A percentile compares a stretch with the other conserved stretches of the same genome.
Conservation (phyloP, 192 early-diverging fungal genomes). For the Coemansia sp. region DNA sequence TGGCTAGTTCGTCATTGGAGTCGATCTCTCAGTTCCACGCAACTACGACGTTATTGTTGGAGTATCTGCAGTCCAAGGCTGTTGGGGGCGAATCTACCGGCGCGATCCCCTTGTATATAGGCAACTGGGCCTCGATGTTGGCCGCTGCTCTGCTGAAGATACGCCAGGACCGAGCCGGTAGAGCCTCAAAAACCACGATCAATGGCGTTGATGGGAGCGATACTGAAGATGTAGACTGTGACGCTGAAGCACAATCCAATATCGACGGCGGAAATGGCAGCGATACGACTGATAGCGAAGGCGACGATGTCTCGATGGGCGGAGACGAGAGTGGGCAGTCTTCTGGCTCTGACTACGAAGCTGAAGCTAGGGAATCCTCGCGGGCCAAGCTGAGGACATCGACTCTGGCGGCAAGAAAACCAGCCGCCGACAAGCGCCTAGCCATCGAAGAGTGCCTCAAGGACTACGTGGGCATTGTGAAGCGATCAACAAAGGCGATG, state of each 20-base stretch:
- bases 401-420: neutral
- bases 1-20: conserved; percentile 20
- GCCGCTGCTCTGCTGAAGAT: conserved; percentile 36
- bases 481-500: conserved; percentile 43
- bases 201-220: neutral
- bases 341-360: neutral
- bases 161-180: neutral
- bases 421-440: conserved; percentile 18
- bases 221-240: neutral
- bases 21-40: conserved; percentile 19
- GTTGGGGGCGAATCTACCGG: conserved; percentile 28
- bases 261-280: neutral
- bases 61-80: conserved; percentile 37
- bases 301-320: conserved; percentile 1
- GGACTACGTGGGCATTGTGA: conserved; percentile 30
- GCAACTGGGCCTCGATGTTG: conserved; percentile 41
- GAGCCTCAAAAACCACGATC: neutral
- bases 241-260: neutral
- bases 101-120: conserved; percentile 36
- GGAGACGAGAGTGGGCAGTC: neutral
- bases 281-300: neutral
- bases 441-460: conserved; percentile 39
- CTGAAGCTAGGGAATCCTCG: neutral
- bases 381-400: neutral
- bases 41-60: conserved; percentile 17